A percentile compares a stretch with the other conserved stretches of the same genome.
phyloP scores from a whole-genome alignment of 2,329 filamentous ascomycete species.

The Stagonosporopsis chrysanthemi region DNA sequence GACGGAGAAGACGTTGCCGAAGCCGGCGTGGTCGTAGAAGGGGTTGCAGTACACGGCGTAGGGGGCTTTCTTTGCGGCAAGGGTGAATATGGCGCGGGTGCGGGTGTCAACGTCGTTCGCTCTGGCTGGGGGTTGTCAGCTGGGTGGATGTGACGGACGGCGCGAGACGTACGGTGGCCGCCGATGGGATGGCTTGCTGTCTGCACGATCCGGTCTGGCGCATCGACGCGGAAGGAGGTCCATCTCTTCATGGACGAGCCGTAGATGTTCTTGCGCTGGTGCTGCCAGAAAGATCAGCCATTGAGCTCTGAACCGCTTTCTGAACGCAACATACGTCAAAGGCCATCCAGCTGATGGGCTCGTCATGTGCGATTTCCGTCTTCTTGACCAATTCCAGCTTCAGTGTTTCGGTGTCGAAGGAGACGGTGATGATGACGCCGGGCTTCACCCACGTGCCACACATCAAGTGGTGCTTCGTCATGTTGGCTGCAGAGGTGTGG shows the following conservation, averaged over 20 bases:
- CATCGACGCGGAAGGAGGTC: slow-evolving; percentile 80
- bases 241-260: slow-evolving; percentile 94
- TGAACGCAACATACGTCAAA: slow-evolving; percentile 70
- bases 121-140: slow-evolving; percentile 60
- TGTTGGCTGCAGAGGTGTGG: slow-evolving; percentile 20
- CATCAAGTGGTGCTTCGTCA: slow-evolving; percentile 89
- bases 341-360: slow-evolving; percentile 94
- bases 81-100: slow-evolving; percentile 87
- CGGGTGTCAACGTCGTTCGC: slow-evolving; percentile 76
- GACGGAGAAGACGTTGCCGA: slow-evolving; percentile 77
- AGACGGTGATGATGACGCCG: slow-evolving; percentile 87
- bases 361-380: slow-evolving; percentile 80
- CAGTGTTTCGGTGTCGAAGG: slow-evolving; percentile 83
- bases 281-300: slow-evolving; percentile 58
- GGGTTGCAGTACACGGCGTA: slow-evolving; percentile 89
- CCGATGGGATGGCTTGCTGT: slow-evolving; percentile 75
- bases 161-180: slow-evolving; percentile 70
- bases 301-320: not conserved
- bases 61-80: slow-evolving; percentile 78
- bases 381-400: slow-evolving; percentile 78
- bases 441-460: slow-evolving; percentile 91
- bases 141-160: too few species aligned
- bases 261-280: slow-evolving; percentile 83
- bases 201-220: slow-evolving; percentile 78
- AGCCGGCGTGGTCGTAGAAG: slow-evolving; percentile 86